phyloP scores from a whole-genome alignment of 2,329 filamentous ascomycete species.

The Tolypocladium inflatum region DNA sequence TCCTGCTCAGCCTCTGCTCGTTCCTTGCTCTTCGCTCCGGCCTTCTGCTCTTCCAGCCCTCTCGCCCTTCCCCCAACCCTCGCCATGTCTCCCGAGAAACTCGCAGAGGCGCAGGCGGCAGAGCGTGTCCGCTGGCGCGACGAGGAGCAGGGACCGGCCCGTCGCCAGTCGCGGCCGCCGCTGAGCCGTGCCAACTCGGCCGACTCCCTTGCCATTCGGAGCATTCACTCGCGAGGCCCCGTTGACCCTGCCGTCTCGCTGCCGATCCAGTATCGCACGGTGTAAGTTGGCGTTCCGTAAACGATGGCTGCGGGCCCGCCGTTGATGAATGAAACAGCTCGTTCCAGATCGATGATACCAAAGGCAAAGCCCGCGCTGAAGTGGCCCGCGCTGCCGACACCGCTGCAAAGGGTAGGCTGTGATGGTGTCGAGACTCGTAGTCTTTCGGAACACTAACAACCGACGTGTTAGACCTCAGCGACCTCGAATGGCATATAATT shows the following conservation, averaged over 20 bases:
- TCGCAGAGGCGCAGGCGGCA: slow-evolving; percentile 3
- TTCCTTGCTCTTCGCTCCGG: neutral
- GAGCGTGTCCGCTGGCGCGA: slow-evolving; percentile 27
- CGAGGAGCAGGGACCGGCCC: slow-evolving; percentile 19
- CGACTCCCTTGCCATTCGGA: slow-evolving; percentile 31
- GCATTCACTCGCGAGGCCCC: slow-evolving; percentile 19
- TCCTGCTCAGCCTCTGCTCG: neutral
- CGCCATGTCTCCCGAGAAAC: slow-evolving; percentile 7
- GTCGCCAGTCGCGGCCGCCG: slow-evolving; percentile 7
- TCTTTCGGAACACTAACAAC: neutral
- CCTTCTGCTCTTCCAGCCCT: neutral
- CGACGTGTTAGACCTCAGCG: slow-evolving; percentile 40
- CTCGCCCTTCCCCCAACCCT: neutral
- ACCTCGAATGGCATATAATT: slow-evolving; percentile 60
- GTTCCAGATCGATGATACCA: slow-evolving; percentile 46
- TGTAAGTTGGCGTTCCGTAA: slow-evolving; percentile 24
- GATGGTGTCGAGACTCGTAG: neutral
- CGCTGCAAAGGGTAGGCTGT: slow-evolving; percentile 31
- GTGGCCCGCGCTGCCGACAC: slow-evolving; percentile 29
- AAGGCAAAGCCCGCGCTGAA: slow-evolving; percentile 32
- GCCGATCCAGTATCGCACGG: slow-evolving; percentile 45
- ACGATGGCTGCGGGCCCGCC: neutral
- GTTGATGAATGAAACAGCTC: slow-evolving; percentile 20
- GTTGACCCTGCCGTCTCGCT: slow-evolving; percentile 21
- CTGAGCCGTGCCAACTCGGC: slow-evolving; percentile 16